These are phyloP conservation scores for Penicillium canescens DNA, from an alignment of 495 filamentous ascomycete species.

Conservation along the genomic window DNA sequence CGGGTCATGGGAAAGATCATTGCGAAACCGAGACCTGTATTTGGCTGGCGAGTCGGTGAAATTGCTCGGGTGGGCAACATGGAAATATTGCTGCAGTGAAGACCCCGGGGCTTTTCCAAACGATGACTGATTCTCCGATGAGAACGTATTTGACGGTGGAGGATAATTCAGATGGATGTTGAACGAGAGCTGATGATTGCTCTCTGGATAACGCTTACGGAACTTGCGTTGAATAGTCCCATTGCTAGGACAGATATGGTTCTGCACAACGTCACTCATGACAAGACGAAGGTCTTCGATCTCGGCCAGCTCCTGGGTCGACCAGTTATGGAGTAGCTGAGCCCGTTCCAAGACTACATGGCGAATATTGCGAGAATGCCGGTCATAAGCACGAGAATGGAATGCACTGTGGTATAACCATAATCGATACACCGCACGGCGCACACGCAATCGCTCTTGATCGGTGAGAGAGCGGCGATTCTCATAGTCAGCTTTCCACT, in stretches of 20 bases:
- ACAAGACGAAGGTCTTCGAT: constrained; percentile 54
- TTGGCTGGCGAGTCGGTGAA: constrained; percentile 28
- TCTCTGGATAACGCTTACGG: constrained; percentile 54
- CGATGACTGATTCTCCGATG: constrained; percentile 1
- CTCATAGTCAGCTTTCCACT: constrained; percentile 60
- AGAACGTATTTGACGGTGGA: constrained; percentile 12
- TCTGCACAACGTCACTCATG: constrained; percentile 51
- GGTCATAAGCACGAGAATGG: constrained; percentile 47
- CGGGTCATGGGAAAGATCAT: constrained; percentile 39
- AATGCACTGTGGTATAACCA: constrained; percentile 66
- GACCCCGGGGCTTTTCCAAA: constrained; percentile 7
- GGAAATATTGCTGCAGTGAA: constrained; percentile 22
- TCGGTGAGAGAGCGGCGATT: constrained; percentile 60
- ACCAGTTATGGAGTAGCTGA: constrained; percentile 58
- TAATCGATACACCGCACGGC: constrained; percentile 66
- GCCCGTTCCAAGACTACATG: constrained; percentile 49
- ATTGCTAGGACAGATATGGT: constrained; percentile 61
- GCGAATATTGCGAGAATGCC: constrained; percentile 45
- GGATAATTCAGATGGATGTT: constrained; percentile 56
- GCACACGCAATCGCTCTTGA: constrained; percentile 59
- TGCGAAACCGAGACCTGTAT: constrained; percentile 31
- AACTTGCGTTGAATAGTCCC: constrained; percentile 59
- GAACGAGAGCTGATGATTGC: constrained; percentile 47
- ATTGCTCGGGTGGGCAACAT: constrained; percentile 20
- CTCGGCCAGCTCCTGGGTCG: constrained; percentile 52